Conservation (phyloP, 768 basidiomycete species). For the Boletus sp. region DNA sequence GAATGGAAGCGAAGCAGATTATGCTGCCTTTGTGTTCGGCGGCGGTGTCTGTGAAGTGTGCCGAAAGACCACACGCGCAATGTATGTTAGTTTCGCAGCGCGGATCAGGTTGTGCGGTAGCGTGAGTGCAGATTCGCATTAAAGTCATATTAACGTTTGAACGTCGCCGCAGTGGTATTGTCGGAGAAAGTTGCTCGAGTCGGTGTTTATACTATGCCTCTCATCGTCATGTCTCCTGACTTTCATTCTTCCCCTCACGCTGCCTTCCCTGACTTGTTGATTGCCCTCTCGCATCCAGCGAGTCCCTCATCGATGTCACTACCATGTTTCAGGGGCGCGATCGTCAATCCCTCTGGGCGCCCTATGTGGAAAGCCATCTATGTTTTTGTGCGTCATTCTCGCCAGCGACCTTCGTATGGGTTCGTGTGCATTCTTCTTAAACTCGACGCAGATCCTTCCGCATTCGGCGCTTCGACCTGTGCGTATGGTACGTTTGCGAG, state of each 20-base stretch:
- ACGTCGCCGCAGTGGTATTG: conserved; percentile 19
- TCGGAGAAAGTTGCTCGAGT: conserved; percentile 15
- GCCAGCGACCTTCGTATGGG: neutral
- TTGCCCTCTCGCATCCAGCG: conserved; percentile 5
- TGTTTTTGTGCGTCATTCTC: conserved; percentile 21
- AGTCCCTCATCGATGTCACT: conserved; percentile 6
- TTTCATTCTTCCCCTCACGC: neutral
- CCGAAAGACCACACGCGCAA: conserved; percentile 29
- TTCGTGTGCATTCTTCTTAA: neutral
- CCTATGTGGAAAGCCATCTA: conserved; percentile 18
- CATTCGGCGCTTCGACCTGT: conserved; percentile 1
- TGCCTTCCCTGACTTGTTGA: neutral
- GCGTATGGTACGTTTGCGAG: neutral
- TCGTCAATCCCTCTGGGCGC: conserved; percentile 15
- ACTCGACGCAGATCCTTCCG: conserved; percentile 1
- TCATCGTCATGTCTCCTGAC: neutral
- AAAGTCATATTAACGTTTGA: neutral
- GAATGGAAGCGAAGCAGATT: conserved; percentile 46
- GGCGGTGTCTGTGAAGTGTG: conserved; percentile 59
- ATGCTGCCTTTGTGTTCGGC: conserved; percentile 65
- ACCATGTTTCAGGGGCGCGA: neutral
- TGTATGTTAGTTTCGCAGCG: conserved; percentile 48
- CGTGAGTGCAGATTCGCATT: conserved; percentile 24
- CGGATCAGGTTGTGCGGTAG: conserved; percentile 44
- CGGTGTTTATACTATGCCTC: neutral